Conservation (phyloP, 73 alveolate species). For the Breviolum minutum region DNA sequence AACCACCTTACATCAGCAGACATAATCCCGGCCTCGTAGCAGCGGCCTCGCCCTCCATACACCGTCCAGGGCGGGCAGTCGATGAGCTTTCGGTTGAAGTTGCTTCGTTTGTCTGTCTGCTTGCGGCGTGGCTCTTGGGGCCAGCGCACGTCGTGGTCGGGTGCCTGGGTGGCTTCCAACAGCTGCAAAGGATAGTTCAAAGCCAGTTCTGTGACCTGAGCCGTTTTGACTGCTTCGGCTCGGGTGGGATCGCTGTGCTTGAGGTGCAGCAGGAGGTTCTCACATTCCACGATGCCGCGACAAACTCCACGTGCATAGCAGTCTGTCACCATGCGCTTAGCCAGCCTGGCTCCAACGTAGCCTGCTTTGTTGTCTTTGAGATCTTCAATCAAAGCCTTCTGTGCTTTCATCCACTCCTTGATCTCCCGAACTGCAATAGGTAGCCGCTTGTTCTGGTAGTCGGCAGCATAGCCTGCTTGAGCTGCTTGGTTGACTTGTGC, state of each 20-base stretch:
- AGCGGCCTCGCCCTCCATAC: constrained; percentile 2
- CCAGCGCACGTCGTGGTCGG: not conserved
- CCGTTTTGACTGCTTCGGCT: constrained; percentile 32
- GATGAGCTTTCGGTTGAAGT: not conserved
- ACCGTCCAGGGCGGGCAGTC: not conserved
- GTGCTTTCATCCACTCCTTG: constrained; percentile 12
- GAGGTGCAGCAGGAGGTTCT: constrained; percentile 3
- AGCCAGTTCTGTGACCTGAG: not conserved
- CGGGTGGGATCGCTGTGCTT: not conserved
- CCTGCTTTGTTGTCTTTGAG: constrained; percentile 14
- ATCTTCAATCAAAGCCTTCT: not conserved
- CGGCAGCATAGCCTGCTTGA: constrained; percentile 8
- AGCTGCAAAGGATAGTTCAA: not conserved
- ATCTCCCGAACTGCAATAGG: not conserved
- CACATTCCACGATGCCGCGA: constrained; percentile 47
- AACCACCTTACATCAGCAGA: too few species aligned
- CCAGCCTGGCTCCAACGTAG: not conserved
- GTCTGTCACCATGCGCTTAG: constrained; percentile 27
- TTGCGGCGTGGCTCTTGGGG: not conserved
- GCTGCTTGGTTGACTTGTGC: constrained; percentile 40
- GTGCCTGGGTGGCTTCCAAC: not conserved
- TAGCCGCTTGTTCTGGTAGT: not conserved
- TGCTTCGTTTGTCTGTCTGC: not conserved
- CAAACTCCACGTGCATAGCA: constrained; percentile 18
- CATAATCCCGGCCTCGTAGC: too few species aligned